Evolutionary conservation across 2,329 filamentous ascomycete species (phyloP).

Genomic region (Beauveria australis): DNA sequence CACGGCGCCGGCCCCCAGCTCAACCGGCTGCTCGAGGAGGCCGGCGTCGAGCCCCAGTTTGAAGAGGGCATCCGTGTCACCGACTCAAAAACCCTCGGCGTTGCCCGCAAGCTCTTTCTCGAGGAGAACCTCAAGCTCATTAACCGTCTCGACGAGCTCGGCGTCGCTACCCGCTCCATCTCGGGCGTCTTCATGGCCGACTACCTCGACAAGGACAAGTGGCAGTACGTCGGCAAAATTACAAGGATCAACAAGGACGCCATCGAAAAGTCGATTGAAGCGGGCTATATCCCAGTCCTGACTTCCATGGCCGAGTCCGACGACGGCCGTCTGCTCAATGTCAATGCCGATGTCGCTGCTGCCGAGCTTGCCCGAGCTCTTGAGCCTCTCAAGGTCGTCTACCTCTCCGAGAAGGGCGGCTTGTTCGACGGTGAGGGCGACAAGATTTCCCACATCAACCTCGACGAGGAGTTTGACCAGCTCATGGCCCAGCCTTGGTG

Average conservation of each 20-base stretch:
- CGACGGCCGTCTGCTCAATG: slow-evolving; percentile 89
- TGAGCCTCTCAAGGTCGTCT: slow-evolving; percentile 94
- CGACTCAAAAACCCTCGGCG: slow-evolving; percentile 84
- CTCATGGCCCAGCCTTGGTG: slow-evolving; percentile 95
- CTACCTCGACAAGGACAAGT: slow-evolving; percentile 94
- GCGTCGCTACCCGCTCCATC: slow-evolving; percentile 81
- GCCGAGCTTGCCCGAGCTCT: slow-evolving; percentile 83
- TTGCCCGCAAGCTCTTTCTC: slow-evolving; percentile 87
- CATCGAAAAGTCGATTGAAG: slow-evolving; percentile 84
- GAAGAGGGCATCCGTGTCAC: slow-evolving; percentile 95
- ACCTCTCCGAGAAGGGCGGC: slow-evolving; percentile 96
- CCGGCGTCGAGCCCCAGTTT: slow-evolving; percentile 89
- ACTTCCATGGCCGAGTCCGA: slow-evolving; percentile 93
- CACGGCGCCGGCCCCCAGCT: slow-evolving; percentile 93
- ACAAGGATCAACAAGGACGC: slow-evolving; percentile 83
- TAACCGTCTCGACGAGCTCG: slow-evolving; percentile 80
- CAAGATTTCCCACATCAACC: slow-evolving; percentile 95
- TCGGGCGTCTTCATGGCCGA: slow-evolving; percentile 88
- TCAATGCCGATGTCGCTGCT: slow-evolving; percentile 95
- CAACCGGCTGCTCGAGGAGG: slow-evolving; percentile 81
- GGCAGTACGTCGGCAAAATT: slow-evolving; percentile 92
- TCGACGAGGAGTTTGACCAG: slow-evolving; percentile 91
- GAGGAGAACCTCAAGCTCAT: slow-evolving; percentile 93
- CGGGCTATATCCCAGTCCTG: slow-evolving; percentile 85
- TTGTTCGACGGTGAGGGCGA: slow-evolving; percentile 87